Conservation (phyloP, 148 eudicot species). For the Limonium bicolor region DNA sequence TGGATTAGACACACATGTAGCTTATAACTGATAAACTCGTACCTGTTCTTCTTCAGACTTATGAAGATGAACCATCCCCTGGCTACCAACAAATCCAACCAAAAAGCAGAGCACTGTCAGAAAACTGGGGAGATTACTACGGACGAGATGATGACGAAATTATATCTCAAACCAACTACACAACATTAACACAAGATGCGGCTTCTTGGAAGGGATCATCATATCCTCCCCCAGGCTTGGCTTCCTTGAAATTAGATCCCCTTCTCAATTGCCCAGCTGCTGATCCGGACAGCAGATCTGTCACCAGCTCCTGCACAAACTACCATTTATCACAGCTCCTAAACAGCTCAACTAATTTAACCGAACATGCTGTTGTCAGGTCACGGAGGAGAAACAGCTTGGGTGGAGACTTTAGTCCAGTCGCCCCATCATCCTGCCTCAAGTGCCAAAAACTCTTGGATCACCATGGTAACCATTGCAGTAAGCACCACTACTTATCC, state of each 20-base stretch:
- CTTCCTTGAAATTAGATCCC: constrained; percentile 11
- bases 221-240: constrained; percentile 15
- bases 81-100: constrained; percentile 38
- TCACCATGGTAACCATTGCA: constrained; percentile 2
- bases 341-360: constrained; percentile 25
- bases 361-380: too few relatives aligned
- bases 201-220: constrained; percentile 32
- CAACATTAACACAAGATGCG: constrained; percentile 11
- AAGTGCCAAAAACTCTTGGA: constrained; percentile 21
- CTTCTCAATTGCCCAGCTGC: constrained; percentile 4
- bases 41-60: constrained; percentile 31
- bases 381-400: constrained; percentile 59
- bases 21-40: too few relatives aligned
- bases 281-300: constrained; percentile 33
- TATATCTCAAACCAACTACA: constrained; percentile 18
- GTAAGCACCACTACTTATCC: constrained; percentile 26
- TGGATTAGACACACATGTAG: too few relatives aligned
- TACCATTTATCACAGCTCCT: constrained; percentile 30
- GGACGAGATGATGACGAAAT: constrained; percentile 14
- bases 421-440: constrained; percentile 53
- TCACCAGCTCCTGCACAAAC: constrained; percentile 34
- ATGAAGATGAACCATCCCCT: constrained; percentile 64
- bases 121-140: constrained; percentile 36
- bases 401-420: constrained; percentile 46
- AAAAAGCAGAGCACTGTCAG: constrained; percentile 28